Evolutionary conservation across 768 basidiomycete genomes (phyloP), one percentile per base, ranked within the genome.

Genomic region (Galerina sulciceps): DNA sequence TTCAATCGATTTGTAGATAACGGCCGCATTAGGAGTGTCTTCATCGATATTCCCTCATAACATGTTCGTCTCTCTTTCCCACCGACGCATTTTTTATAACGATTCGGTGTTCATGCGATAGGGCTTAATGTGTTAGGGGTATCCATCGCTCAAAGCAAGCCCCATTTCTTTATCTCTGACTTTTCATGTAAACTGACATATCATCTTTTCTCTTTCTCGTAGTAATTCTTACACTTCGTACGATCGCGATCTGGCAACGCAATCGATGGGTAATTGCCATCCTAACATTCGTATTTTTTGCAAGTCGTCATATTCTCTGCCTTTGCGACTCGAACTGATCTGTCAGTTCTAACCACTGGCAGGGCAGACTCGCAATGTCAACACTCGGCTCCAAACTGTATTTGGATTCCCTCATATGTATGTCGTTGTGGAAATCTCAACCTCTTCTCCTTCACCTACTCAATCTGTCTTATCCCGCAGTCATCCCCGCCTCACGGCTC

Each of bases 191-290:
- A n/a, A n/a, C n/a, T 14, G 2, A 31, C 11, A 34, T 26, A n/a
- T 15, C 6, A 15, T 43, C 18, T n/a, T 26, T 37, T 20, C 23
- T 4, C 9, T 15, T 14, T 31, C 40, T 10, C 13, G 18, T 34
- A 66, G 65, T 49, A 3, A 59, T 66, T 34, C 56, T 63, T 17
- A 6, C 47, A 13, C 60, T 63, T 14, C 62, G 65, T 9, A 66
- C 65, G 5, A 54, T 56, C 26, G 65, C 62, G 15, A 61, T 66
- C 22, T 66, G 65, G 65, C 34, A 60, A 22, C 36, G 51, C 18
- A 57, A 58, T 31, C 22, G 15, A 1, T 46, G 26, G 43, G 49
- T 31, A 31, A 31, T 31, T 0, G 26, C 26, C 26, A 31, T 52
- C 42, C n/a, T 46, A 48, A 18, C 15, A 38, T 17, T 48, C 20